Evolutionary conservation across 2,329 filamentous ascomycete genomes (phyloP).

Genomic region (Exophiala bonariae): DNA sequence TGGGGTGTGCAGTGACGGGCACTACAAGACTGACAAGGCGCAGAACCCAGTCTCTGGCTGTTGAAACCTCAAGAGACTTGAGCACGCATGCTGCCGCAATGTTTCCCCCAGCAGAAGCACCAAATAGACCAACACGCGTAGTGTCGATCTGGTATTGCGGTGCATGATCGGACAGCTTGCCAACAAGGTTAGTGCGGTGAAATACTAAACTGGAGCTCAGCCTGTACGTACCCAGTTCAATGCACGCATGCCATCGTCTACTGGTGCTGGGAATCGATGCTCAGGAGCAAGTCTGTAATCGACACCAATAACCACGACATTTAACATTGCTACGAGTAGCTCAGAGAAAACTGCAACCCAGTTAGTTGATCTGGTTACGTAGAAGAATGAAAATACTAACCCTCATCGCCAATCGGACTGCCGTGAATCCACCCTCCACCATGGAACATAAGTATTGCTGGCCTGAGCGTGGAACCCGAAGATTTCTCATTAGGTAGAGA

Average conservation of each 20-base stretch:
- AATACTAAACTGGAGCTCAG: slow-evolving; percentile 25
- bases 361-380: background rate
- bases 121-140: slow-evolving; percentile 57
- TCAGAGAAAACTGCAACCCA: background rate
- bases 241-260: slow-evolving; percentile 64
- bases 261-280: slow-evolving; percentile 61
- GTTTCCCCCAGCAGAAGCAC: slow-evolving; percentile 65
- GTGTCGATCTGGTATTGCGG: slow-evolving; percentile 57
- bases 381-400: background rate
- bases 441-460: slow-evolving; percentile 11
- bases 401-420: slow-evolving; percentile 7
- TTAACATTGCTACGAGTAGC: slow-evolving; percentile 19
- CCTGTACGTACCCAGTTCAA: slow-evolving; percentile 49
- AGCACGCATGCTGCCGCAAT: slow-evolving; percentile 56
- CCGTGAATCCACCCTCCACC: slow-evolving; percentile 19
- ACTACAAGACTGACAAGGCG: slow-evolving; percentile 45
- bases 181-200: background rate
- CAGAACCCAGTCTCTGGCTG: slow-evolving; percentile 49
- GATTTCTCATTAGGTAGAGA: background rate
- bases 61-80: slow-evolving; percentile 36
- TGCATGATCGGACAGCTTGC: slow-evolving; percentile 53
- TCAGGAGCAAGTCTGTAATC: slow-evolving; percentile 64
- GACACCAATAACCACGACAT: slow-evolving; percentile 60
- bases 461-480: background rate
- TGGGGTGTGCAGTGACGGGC: slow-evolving; percentile 48